Percentiles rank a stretch among this genome's conserved stretches.
Conservation (phyloP, 2,329 filamentous ascomycete genomes). For the Cercospora brassicicola region DNA sequence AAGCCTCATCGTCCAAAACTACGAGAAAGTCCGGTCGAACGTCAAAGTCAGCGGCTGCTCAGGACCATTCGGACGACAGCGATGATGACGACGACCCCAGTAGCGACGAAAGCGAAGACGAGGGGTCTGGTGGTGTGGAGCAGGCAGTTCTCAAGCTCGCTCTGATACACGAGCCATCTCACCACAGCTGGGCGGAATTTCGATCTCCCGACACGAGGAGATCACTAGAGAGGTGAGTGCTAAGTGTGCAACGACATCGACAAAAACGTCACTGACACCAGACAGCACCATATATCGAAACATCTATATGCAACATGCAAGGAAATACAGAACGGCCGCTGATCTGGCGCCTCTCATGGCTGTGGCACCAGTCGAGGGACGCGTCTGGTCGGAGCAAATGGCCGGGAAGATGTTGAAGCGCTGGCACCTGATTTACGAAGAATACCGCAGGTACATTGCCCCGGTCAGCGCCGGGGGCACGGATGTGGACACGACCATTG, state of each 20-base stretch:
- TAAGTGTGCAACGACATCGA: not conserved
- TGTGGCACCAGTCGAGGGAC: constrained; percentile 8
- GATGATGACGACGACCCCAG: constrained; percentile 13
- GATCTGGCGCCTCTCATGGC: constrained; percentile 1
- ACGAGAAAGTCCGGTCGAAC: constrained; percentile 5
- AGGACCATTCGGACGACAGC: constrained; percentile 2
- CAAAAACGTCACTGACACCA: not conserved
- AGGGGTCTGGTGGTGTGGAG: constrained; percentile 6
- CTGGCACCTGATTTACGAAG: constrained; percentile 9
- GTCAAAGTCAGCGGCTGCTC: not conserved
- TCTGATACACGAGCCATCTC: constrained; percentile 12
- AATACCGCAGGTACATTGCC: not conserved
- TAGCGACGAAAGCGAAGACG: constrained; percentile 14
- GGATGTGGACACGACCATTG: constrained; percentile 19
- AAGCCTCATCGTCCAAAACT: constrained; percentile 7
- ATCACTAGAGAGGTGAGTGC: constrained; percentile 9
- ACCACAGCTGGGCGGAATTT: constrained; percentile 9
- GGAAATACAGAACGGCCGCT: not conserved
- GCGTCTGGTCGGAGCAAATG: constrained; percentile 12
- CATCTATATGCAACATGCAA: not conserved
- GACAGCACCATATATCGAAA: constrained; percentile 11
- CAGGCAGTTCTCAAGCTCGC: constrained; percentile 4
- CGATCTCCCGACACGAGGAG: not conserved
- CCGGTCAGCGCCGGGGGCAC: not conserved
- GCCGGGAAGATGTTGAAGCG: constrained; percentile 7